Evolutionary conservation across 2,329 filamentous ascomycete species (phyloP).

Genomic region (Cordyceps fumosorosea): DNA sequence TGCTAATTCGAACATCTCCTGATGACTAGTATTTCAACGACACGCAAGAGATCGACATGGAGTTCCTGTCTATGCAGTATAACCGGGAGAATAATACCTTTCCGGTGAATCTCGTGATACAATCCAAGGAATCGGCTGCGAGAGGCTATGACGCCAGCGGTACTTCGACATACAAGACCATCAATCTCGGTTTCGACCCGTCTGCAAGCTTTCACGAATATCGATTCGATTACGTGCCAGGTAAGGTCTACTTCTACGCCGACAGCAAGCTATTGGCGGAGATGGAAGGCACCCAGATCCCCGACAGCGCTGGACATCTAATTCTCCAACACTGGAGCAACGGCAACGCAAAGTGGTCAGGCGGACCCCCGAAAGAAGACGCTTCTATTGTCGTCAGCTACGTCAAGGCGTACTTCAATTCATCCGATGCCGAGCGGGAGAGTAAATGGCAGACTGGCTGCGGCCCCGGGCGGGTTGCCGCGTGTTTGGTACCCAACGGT

Average conservation of each 20-base stretch:
- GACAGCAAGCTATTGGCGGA: conserved; percentile 52
- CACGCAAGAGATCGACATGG: conserved; percentile 74
- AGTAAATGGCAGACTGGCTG: conserved; percentile 27
- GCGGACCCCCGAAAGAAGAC: conserved; percentile 58
- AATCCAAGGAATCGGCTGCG: conserved; percentile 53
- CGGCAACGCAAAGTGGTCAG: conserved; percentile 64
- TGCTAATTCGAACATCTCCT: conserved; percentile 12
- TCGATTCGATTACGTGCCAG: conserved; percentile 65
- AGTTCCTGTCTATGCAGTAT: conserved; percentile 66
- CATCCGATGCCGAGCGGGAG: conserved; percentile 39
- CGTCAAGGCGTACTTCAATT: conserved; percentile 76
- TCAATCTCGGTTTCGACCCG: conserved; percentile 60
- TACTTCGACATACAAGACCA: conserved; percentile 51
- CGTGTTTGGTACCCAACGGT: conserved; percentile 9
- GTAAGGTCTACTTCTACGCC: conserved; percentile 60
- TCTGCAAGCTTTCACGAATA: conserved; percentile 66
- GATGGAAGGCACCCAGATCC: conserved; percentile 52
- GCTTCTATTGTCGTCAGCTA: conserved; percentile 60
- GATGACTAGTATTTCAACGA: conserved; percentile 63
- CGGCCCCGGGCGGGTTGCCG: neutral
- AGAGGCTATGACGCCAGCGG: conserved; percentile 56
- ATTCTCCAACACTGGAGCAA: conserved; percentile 76
- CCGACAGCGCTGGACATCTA: conserved; percentile 55
- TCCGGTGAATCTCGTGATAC: conserved; percentile 68
- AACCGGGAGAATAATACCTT: conserved; percentile 41